These are phyloP conservation scores for Galerina marginata DNA, from an alignment of 768 basidiomycete genomes.

Conservation along the genomic window DNA sequence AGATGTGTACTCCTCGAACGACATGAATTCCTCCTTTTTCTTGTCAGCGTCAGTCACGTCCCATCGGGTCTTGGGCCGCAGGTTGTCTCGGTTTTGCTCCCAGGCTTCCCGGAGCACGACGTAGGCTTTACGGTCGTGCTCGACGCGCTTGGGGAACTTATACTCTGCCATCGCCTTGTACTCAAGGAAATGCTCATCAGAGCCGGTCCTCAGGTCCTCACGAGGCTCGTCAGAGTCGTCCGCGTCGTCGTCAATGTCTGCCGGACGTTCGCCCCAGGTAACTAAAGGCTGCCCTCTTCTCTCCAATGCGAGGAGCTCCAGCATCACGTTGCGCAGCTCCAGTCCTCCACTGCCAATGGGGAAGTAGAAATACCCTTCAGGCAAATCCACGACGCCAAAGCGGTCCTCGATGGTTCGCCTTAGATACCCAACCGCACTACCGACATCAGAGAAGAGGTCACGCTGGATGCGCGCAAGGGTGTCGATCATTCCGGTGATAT, in stretches of 20 bases:
- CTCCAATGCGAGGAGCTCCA: slow-evolving; percentile 39
- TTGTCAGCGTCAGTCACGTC: not conserved
- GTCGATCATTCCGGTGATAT: slow-evolving; percentile 36
- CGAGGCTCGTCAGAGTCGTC: not conserved
- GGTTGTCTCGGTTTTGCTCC: slow-evolving; percentile 21
- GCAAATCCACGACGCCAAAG: slow-evolving; percentile 38
- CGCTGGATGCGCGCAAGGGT: slow-evolving; percentile 39
- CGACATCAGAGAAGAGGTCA: slow-evolving; percentile 33
- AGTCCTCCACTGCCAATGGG: slow-evolving; percentile 41
- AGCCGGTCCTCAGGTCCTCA: not conserved
- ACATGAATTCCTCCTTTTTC: slow-evolving; percentile 25
- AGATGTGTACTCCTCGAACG: slow-evolving; percentile 33
- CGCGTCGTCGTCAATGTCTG: not conserved
- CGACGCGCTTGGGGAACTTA: slow-evolving; percentile 25
- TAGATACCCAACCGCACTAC: slow-evolving; percentile 28
- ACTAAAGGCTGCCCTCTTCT: slow-evolving; percentile 19
- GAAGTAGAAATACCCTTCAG: slow-evolving; percentile 46
- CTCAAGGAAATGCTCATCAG: slow-evolving; percentile 20
- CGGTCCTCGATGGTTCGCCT: slow-evolving; percentile 31
- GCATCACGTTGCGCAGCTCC: slow-evolving; percentile 41
- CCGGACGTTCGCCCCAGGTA: not conserved
- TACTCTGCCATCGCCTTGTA: slow-evolving; percentile 19
- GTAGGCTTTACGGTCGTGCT: slow-evolving; percentile 32
- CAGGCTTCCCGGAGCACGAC: slow-evolving; percentile 27
- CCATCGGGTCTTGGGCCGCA: not conserved